Percentiles rank a stretch among this genome's conserved stretches.
Conservation (phyloP, 768 basidiomycete species). For the Tylopilus cervinicoccineus region DNA sequence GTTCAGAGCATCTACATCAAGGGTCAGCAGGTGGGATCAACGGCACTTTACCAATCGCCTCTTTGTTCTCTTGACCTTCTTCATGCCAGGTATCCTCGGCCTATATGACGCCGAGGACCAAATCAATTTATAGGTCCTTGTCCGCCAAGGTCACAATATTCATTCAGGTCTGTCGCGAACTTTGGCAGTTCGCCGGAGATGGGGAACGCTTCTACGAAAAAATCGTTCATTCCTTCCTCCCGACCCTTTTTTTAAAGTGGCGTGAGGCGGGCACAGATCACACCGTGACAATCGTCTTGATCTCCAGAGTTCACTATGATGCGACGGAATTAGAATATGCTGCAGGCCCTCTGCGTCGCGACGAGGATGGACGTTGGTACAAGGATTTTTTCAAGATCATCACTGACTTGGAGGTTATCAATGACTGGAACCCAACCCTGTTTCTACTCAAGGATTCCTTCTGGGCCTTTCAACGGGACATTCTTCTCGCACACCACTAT, state of each 20-base stretch:
- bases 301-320: slow-evolving; percentile 90
- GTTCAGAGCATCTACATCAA: slow-evolving; percentile 74
- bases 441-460: slow-evolving; percentile 85
- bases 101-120: slow-evolving; percentile 77
- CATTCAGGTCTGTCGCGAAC: slow-evolving; percentile 93
- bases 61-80: slow-evolving; percentile 3
- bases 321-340: slow-evolving; percentile 75
- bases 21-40: slow-evolving; percentile 53
- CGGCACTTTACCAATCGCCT: not conserved
- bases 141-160: slow-evolving; percentile 92
- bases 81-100: slow-evolving; percentile 71
- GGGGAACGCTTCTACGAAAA: slow-evolving; percentile 96
- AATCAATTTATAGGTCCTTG: slow-evolving; percentile 83
- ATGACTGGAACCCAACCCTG: slow-evolving; percentile 85
- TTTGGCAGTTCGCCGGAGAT: slow-evolving; percentile 96
- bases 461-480: slow-evolving; percentile 88
- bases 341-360: slow-evolving; percentile 71
- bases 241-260: slow-evolving; percentile 85
- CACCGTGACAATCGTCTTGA: slow-evolving; percentile 89
- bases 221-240: slow-evolving; percentile 95
- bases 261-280: slow-evolving; percentile 83
- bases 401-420: slow-evolving; percentile 83
- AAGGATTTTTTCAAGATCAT: slow-evolving; percentile 98
- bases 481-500: slow-evolving; percentile 85
- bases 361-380: slow-evolving; percentile 78